Percentiles rank a stretch among this genome's conserved stretches.
These are phyloP conservation scores for Oehlia diaphana DNA, from an alignment of 192 early-diverging fungal genomes.

Conservation along the genomic window DNA sequence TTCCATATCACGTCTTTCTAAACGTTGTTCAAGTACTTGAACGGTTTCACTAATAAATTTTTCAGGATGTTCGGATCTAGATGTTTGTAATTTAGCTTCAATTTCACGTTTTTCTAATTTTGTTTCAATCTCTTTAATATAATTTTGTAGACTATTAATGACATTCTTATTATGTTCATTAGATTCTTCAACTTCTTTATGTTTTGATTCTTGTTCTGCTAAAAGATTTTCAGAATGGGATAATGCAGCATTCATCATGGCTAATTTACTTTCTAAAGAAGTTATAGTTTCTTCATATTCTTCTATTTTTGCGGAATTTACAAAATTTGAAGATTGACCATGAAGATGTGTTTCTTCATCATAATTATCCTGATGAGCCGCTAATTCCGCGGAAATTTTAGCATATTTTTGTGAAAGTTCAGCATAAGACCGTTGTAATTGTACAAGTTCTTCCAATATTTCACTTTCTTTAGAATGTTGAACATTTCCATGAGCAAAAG, in stretches of 20 bases:
- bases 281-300: constrained; percentile 68
- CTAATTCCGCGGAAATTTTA: neutral
- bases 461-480: constrained; percentile 19
- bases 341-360: neutral
- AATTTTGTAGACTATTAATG: constrained; percentile 1
- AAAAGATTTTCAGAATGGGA: constrained; percentile 56
- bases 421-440: constrained; percentile 29
- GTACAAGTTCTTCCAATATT: constrained; percentile 47
- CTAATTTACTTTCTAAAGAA: constrained; percentile 58
- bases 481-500: constrained; percentile 36
- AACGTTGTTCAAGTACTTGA: constrained; percentile 3
- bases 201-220: constrained; percentile 55
- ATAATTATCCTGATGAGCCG: constrained; percentile 5
- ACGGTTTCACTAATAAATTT: constrained; percentile 4
- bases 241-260: constrained; percentile 53
- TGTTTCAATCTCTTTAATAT: neutral
- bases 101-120: constrained; percentile 11
- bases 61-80: neutral
- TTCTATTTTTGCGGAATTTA: constrained; percentile 60
- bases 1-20: neutral
- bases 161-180: constrained; percentile 1
- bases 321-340: constrained; percentile 41
- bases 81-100: neutral
- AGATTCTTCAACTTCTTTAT: constrained; percentile 31
- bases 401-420: constrained; percentile 17